Evolutionary conservation across 2,329 filamentous ascomycete genomes (phyloP), one percentile per base, ranked within the genome.

Genomic region (Chaetomiaceae sp.): DNA sequence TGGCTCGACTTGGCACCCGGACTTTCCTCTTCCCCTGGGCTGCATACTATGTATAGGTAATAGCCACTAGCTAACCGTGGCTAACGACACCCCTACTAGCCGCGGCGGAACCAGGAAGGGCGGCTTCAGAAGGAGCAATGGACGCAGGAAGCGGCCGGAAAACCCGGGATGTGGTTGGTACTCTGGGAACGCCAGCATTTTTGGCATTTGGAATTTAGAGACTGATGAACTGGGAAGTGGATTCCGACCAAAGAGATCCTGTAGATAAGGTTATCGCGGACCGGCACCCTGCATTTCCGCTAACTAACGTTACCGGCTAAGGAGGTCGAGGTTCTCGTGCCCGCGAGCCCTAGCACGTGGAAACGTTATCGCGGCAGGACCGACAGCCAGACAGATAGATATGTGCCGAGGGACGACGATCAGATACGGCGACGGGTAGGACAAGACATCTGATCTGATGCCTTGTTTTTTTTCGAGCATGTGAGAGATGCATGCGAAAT

Each of bases 231-330:
- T n/a, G n/a, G n/a, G n/a, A 16, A 10, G 42, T 45, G 42, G 42
- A 34, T 34, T 34, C 29, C 10, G 3, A 23, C 42, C 42, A 11
- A 44, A n/a, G 10, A 33, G 18, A 14, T 23, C 18, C 29, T 45
- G 13, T 29, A 50, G 47, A 50, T 50, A 50, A 50, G 47, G 47
- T 50, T 50, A 50, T 43, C 47, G 7, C 14, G 34, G 21, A 2
- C 7, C 20, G 34, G 29, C 29, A 49, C 30, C 47, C 47, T 50
- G 47, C 47, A 43, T 50, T 18, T 33, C 25, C 25, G n/a, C n/a
- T n/a, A n/a, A n/a, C n/a, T n/a, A n/a, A n/a, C n/a, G n/a, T n/a
- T n/a, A n/a, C n/a, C n/a, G n/a, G n/a, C n/a, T n/a, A n/a, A n/a
- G n/a, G n/a, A n/a, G n/a, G n/a, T n/a, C n/a, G n/a, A n/a, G n/a